phyloP scores from a whole-genome alignment of 345 rosid species.

The Salix exigua region DNA sequence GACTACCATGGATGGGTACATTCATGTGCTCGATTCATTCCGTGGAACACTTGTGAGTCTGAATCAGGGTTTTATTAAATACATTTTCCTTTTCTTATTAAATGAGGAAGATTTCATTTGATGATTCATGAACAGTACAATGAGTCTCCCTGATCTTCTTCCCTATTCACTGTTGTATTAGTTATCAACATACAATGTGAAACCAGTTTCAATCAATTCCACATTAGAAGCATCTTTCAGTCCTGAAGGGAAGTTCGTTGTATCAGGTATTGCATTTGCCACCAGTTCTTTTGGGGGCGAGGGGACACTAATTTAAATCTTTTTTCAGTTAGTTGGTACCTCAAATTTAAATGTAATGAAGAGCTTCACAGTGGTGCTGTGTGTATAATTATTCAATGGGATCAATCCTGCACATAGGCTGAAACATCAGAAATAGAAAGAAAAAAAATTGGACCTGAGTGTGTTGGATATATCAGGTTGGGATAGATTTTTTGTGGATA shows the following conservation, averaged over 20 bases:
- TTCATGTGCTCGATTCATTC: conserved; percentile 88
- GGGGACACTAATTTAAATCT: not conserved
- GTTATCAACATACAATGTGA: conserved; percentile 79
- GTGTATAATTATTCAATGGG: not conserved
- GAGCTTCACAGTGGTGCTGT: too few species aligned
- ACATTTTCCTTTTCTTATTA: not conserved
- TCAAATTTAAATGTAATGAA: not conserved
- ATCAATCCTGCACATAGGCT: not conserved
- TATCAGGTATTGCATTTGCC: conserved; percentile 54
- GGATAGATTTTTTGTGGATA: too few species aligned
- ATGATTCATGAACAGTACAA: not conserved
- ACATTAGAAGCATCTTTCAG: conserved; percentile 96
- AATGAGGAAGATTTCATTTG: not conserved
- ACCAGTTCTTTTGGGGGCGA: conserved; percentile 1
- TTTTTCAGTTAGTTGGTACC: not conserved
- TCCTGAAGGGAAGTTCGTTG: conserved; percentile 91
- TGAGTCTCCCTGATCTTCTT: conserved; percentile 13
- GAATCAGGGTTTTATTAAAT: not conserved
- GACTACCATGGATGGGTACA: conserved; percentile 84
- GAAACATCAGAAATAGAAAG: not conserved
- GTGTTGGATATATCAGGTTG: too few species aligned
- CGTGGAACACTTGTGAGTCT: conserved; percentile 78
- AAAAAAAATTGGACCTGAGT: too few species aligned
- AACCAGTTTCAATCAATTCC: conserved; percentile 70
- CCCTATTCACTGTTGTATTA: conserved; percentile 23